These are phyloP conservation scores for Juglanconis juglandina DNA, from an alignment of 2,329 filamentous ascomycete genomes.

Conservation along the genomic window DNA sequence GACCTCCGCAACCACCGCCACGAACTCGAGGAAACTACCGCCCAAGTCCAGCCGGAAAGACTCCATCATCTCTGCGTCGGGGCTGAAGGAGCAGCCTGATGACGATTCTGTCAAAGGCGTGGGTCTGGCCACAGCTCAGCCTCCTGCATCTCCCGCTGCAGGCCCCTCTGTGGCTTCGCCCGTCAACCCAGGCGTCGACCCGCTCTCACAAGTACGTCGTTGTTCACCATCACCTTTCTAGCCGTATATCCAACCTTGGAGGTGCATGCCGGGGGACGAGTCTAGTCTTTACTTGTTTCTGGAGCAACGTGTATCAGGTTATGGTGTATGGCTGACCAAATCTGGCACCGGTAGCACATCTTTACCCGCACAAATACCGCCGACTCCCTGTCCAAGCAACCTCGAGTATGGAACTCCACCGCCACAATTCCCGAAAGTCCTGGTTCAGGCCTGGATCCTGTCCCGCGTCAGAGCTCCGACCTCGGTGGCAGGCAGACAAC, in stretches of 20 bases:
- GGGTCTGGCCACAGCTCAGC: background rate
- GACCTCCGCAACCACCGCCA: background rate
- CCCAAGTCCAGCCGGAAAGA: slow-evolving; percentile 1
- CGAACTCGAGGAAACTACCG: background rate
- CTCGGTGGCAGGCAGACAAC: slow-evolving; percentile 32
- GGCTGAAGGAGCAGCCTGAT: slow-evolving; percentile 5
- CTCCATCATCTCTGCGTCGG: background rate
- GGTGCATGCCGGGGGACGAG: background rate
- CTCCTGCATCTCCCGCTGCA: background rate
- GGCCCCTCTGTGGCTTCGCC: background rate
- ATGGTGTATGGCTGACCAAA: slow-evolving; percentile 4
- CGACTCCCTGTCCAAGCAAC: slow-evolving; percentile 46
- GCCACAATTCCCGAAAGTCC: slow-evolving; percentile 51
- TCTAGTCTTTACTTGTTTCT: background rate
- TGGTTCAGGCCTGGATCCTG: slow-evolving; percentile 33
- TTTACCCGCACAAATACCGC: slow-evolving; percentile 66
- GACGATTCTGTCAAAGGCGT: slow-evolving; percentile 1
- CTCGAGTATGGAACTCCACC: slow-evolving; percentile 46
- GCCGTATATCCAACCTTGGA: background rate
- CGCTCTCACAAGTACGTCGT: slow-evolving; percentile 18
- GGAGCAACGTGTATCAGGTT: background rate
- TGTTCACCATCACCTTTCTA: background rate
- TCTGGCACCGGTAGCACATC: slow-evolving; percentile 46
- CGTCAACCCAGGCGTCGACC: slow-evolving; percentile 12
- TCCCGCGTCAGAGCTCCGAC: slow-evolving; percentile 41